A percentile compares a stretch with the other conserved stretches of the same genome.
Evolutionary conservation across 2,329 filamentous ascomycete genomes (phyloP).

Genomic region (Coleophoma cylindrospora): DNA sequence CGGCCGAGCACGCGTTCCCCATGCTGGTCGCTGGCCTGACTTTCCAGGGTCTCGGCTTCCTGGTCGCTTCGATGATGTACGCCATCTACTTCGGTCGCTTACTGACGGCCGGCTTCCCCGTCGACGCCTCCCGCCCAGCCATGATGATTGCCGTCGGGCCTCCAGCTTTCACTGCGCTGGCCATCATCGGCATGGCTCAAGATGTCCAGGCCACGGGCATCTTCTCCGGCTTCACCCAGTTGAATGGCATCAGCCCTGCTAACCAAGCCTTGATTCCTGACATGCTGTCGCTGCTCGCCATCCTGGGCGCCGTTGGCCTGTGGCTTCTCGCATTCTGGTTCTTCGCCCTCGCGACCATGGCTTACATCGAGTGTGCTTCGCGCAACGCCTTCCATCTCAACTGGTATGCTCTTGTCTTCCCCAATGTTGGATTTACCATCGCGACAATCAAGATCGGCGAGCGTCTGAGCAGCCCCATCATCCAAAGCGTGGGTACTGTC

Average conservation of each 20-base stretch:
- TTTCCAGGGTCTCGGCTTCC: slow-evolving; percentile 65
- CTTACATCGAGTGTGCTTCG: slow-evolving; percentile 30
- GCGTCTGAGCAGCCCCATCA: slow-evolving; percentile 35
- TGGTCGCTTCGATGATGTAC: slow-evolving; percentile 66
- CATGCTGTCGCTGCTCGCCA: slow-evolving; percentile 24
- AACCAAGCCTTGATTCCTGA: slow-evolving; percentile 32
- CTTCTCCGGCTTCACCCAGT: slow-evolving; percentile 16
- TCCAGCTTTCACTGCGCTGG: slow-evolving; percentile 66
- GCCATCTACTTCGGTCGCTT: slow-evolving; percentile 65
- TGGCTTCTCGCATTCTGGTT: slow-evolving; percentile 59
- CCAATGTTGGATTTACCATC: slow-evolving; percentile 53
- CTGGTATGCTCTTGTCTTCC: slow-evolving; percentile 61
- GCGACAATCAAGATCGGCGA: slow-evolving; percentile 49
- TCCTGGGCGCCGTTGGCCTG: slow-evolving; percentile 47
- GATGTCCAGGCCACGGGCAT: slow-evolving; percentile 11
- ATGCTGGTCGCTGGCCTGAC: slow-evolving; percentile 62
- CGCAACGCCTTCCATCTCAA: slow-evolving; percentile 52
- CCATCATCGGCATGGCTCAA: slow-evolving; percentile 58
- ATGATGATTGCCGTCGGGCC: slow-evolving; percentile 73
- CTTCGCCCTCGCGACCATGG: slow-evolving; percentile 36
- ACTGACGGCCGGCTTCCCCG: slow-evolving; percentile 52
- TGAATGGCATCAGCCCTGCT: slow-evolving; percentile 35
- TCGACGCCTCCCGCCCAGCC: slow-evolving; percentile 58
- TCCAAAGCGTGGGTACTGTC: slow-evolving; percentile 31
- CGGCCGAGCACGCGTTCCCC: slow-evolving; percentile 47